Percentiles rank a stretch among this genome's conserved stretches.
These are phyloP conservation scores for Penicillium maclennaniae DNA, from an alignment of 495 filamentous ascomycete species.

Conservation along the genomic window DNA sequence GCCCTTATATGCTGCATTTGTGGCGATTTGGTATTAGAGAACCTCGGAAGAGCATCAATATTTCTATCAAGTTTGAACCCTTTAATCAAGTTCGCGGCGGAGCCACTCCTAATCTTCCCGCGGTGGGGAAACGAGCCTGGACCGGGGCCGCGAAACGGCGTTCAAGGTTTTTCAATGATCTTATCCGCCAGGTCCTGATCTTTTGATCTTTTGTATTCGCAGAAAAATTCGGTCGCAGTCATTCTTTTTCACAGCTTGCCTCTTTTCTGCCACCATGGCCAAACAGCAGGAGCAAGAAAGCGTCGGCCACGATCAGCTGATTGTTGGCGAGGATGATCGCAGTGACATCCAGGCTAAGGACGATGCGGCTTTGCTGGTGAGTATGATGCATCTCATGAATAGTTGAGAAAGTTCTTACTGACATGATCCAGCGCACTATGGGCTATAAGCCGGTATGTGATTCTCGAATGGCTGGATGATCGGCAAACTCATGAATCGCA, in stretches of 20 bases:
- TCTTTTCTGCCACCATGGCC: conserved; percentile 8
- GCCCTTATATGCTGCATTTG: too few species aligned
- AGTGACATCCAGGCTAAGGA: conserved; percentile 32
- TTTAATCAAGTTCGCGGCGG: too few species aligned
- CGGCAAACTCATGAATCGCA: conserved; percentile 8
- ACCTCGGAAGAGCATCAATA: too few species aligned
- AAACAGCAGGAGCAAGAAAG: conserved; percentile 22
- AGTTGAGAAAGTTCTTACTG: conserved; percentile 11
- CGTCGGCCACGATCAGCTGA: conserved; percentile 24
- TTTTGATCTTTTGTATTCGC: neutral
- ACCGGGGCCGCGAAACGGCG: neutral
- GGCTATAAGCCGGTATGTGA: conserved; percentile 46
- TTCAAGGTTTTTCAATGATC: neutral
- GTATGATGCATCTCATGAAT: conserved; percentile 7
- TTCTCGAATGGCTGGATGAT: neutral
- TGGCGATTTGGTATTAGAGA: too few species aligned
- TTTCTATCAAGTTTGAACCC: too few species aligned
- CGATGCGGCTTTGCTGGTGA: conserved; percentile 43
- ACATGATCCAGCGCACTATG: conserved; percentile 37
- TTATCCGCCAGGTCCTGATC: neutral
- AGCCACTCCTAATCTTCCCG: neutral
- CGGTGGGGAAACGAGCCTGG: neutral
- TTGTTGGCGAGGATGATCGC: conserved; percentile 27
- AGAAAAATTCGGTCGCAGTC: neutral
- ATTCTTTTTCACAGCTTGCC: neutral